Percentiles rank a stretch among this genome's conserved stretches.
phyloP scores from a whole-genome alignment of 2,329 filamentous ascomycete species.

The Coniochaeta sp. region DNA sequence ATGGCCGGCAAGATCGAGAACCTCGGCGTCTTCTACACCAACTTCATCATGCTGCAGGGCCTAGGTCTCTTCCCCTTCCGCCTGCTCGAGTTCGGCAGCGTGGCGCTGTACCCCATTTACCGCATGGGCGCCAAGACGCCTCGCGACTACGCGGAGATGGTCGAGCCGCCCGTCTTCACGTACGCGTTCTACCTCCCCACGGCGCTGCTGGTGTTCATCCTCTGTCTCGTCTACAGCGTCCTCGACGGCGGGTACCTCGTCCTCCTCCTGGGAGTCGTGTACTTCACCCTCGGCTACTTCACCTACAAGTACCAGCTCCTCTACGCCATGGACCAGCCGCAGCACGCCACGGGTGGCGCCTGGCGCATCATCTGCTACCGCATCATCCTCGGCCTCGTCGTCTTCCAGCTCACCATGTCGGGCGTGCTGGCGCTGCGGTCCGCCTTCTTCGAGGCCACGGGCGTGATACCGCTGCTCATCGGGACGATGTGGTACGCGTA shows the following conservation, averaged over 20 bases:
- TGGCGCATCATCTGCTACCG: constrained; percentile 98
- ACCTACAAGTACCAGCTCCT: constrained; percentile 96
- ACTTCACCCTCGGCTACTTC: constrained; percentile 78
- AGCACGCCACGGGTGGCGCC: constrained; percentile 85
- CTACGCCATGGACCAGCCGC: constrained; percentile 96
- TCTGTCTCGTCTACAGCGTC: constrained; percentile 92
- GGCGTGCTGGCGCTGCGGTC: constrained; percentile 71
- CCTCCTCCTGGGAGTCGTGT: constrained; percentile 73
- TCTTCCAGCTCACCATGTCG: constrained; percentile 88
- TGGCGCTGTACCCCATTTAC: constrained; percentile 75
- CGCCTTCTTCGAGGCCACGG: constrained; percentile 65
- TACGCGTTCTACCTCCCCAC: constrained; percentile 96
- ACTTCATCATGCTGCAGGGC: constrained; percentile 88
- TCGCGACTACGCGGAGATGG: constrained; percentile 77
- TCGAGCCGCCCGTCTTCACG: constrained; percentile 78
- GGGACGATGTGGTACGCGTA: constrained; percentile 86
- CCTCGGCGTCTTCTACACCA: constrained; percentile 80
- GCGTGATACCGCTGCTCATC: constrained; percentile 69
- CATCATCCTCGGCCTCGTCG: constrained; percentile 73
- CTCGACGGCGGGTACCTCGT: constrained; percentile 74
- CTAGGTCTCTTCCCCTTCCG: constrained; percentile 91
- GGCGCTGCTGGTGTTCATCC: constrained; percentile 85
- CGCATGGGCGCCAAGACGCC: constrained; percentile 77
- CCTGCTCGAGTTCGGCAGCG: constrained; percentile 80
- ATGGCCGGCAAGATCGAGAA: constrained; percentile 70